phyloP scores from a whole-genome alignment of 176 grass and related monocot species.

The Eleusine coracana region DNA sequence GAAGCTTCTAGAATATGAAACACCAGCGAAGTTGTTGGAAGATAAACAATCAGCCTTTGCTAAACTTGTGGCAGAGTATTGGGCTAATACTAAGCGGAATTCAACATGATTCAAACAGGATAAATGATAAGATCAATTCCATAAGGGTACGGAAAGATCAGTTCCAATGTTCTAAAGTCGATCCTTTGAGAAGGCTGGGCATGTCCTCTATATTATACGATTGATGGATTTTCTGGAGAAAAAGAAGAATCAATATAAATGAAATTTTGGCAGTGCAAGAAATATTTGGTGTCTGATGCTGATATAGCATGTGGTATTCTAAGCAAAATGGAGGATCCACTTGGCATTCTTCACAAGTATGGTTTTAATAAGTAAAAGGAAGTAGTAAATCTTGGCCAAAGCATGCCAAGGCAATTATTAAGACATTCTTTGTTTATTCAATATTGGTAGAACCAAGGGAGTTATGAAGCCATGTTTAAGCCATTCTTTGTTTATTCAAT shows the following conservation, averaged over 20 bases:
- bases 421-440: neutral
- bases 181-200: slow-evolving; percentile 1
- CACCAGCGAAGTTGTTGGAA: slow-evolving; percentile 77
- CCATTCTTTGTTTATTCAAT: neutral
- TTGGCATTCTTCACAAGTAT: neutral
- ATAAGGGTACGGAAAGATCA: slow-evolving; percentile 10
- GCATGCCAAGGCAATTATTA: neutral
- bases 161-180: neutral
- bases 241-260: neutral
- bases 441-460: neutral
- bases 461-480: neutral
- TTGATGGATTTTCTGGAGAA: slow-evolving; percentile 5
- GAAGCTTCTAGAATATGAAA: slow-evolving; percentile 89
- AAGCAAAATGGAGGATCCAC: slow-evolving; percentile 14
- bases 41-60: slow-evolving; percentile 75
- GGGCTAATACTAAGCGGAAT: slow-evolving; percentile 81
- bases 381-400: neutral
- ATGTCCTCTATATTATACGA: slow-evolving; percentile 6
- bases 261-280: slow-evolving; percentile 1
- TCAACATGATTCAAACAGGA: slow-evolving; percentile 46
- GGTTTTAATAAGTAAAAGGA: slow-evolving; percentile 18
- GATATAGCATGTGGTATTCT: neutral
- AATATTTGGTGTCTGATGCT: neutral
- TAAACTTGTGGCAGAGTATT: slow-evolving; percentile 93
- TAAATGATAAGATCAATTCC: slow-evolving; percentile 10